Evolutionary conservation across 306 rosid species (phyloP), one percentile per base, ranked within the genome.

Genomic region (Rubus idaeus): DNA sequence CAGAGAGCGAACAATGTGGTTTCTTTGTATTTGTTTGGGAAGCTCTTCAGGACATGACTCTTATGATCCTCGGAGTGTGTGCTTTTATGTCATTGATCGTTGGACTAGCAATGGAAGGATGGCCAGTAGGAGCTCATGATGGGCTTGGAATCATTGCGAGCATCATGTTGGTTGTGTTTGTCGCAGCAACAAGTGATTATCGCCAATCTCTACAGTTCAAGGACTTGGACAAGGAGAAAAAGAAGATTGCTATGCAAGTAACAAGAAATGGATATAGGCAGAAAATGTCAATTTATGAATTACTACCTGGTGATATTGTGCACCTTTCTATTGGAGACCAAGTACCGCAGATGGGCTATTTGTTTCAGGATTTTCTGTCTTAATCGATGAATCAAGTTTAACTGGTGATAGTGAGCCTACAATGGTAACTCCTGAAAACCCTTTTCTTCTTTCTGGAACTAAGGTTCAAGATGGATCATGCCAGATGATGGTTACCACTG

Each of bases 41-140:
- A 89, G 97, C 98, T 68, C 94, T 94, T 76, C 97, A 94, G 35
- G 98, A 92, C 87, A 89, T 90, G 98, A 92, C 98, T 78, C 96
- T 94, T 55, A 92, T 92, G 96, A 90, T 94, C 70, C 97, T 92
- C 47, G 98, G 93, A 72, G 85, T 86, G 49, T 94, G 98, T 77
- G 97, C 98, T 72, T 70, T 94, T 63, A 87, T 94, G 81, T 94
- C 98, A 71, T 81, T 94, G 66, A 55, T 88, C 0, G 97, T 94
- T 75, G 98, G 98, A 74, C 83, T 92, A 78, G 88, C 87, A 75
- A 90, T 85, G 41, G 98, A 92, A 82, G 98, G 96, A 47, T 94
- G 98, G 98, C 98, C 97, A 3, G 82, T 83, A 65, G 98, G 97
- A 13, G 89, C 98, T 45, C 98, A 94, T 74, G 97, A 94, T 79